Evolutionary conservation across 2,329 filamentous ascomycete species (phyloP), one percentile per base, ranked within the genome.

Genomic region (Pyricularia pennisetigena): DNA sequence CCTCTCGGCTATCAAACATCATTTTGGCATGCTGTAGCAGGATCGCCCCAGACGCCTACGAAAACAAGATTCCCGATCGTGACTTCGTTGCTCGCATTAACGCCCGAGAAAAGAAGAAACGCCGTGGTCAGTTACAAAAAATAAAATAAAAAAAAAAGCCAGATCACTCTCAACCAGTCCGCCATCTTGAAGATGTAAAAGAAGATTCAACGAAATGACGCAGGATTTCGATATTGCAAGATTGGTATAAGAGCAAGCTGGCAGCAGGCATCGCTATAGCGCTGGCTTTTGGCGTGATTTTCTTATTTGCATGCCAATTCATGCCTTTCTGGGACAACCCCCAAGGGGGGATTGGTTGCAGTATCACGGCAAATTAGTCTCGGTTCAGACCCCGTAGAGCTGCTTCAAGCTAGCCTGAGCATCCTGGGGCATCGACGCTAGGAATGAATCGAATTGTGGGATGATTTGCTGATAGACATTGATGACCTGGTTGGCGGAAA

Each of bases 401-500:
- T 76, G 71, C 71, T 79, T 81, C 65, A 88, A 77, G 23, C 78
- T 79, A 70, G 84, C 80, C 69, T 81, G 82, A 69, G 87, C 83
- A 66, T 80, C 77, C 10, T 81, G 77, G 65, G 79, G 78, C 72
- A 88, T 75, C 71, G 83, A 83, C 23, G 75, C 74, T 64, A 88
- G 73, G 71, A 88, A 88, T 24, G 83, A 80, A 71, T 80, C 77
- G 71, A 88, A 88, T 69, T 86, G 82, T 16, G 85, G 85, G 67
- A 88, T 88, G 70, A 88, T 82, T 71, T 85, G 82, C 68, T 83
- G 83, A 75, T 88, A 88, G 32, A 82, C 78, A 68, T 79, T 80
- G 70, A 88, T 77, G 23, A 83, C 80, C 85, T 87, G 70, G 4
- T 16, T 12, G 12, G n/a, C 12, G 7, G 14, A 4, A 9, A 16